Evolutionary conservation across 139 green algal species (phyloP).

Genomic region (Desmodesmus armatus): DNA sequence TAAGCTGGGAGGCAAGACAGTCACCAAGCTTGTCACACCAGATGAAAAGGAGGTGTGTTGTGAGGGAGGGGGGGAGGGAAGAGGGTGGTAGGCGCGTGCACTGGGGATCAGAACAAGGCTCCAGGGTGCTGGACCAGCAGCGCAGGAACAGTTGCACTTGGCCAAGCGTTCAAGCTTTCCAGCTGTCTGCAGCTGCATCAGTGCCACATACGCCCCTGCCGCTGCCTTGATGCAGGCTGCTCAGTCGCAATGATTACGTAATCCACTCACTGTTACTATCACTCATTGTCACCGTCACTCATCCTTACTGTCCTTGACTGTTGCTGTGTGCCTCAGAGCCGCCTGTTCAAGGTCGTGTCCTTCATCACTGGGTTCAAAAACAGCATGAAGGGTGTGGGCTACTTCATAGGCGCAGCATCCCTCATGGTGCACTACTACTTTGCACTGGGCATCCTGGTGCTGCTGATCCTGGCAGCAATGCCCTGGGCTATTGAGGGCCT

Average conservation of each 20-base stretch:
- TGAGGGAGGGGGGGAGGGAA: background rate
- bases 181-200: too few relatives aligned
- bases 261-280: background rate
- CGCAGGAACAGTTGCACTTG: too few relatives aligned
- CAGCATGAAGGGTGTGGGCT: slow-evolving; percentile 79
- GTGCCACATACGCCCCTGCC: too few relatives aligned
- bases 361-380: slow-evolving; percentile 92
- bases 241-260: background rate
- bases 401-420: slow-evolving; percentile 85
- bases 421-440: slow-evolving; percentile 82
- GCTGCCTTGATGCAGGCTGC: too few relatives aligned
- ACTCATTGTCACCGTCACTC: too few relatives aligned
- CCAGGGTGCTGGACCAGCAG: too few relatives aligned
- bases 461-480: slow-evolving; percentile 75
- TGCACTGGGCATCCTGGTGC: slow-evolving; percentile 71
- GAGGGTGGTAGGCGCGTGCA: background rate
- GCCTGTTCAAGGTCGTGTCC: slow-evolving; percentile 69
- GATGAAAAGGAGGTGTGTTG: slow-evolving; percentile 72
- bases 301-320: too few relatives aligned
- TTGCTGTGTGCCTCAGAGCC: slow-evolving; percentile 20
- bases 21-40: slow-evolving; percentile 88
- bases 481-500: slow-evolving; percentile 74
- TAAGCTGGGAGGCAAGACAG: slow-evolving; percentile 91
- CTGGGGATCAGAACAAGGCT: background rate
- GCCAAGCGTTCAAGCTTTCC: too few relatives aligned